phyloP scores from a whole-genome alignment of 495 filamentous ascomycete genomes.

The Astrothelium macrocarpum region DNA sequence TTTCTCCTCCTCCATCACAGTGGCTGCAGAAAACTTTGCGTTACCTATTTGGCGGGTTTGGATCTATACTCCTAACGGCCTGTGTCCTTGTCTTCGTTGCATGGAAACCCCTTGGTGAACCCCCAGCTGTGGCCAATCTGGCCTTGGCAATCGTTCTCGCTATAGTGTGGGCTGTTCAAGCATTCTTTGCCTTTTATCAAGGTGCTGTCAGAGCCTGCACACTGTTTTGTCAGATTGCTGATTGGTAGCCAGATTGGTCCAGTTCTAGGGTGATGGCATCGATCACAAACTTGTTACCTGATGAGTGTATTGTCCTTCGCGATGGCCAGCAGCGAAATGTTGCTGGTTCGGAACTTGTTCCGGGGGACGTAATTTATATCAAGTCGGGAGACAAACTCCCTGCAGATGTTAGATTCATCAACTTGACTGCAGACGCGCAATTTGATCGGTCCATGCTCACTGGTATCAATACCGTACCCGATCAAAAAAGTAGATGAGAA shows the following conservation, averaged over 20 bases:
- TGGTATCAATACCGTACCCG: slow-evolving; percentile 9
- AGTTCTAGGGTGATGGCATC: slow-evolving; percentile 29
- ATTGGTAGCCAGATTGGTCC: slow-evolving; percentile 25
- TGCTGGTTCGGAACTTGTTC: slow-evolving; percentile 62
- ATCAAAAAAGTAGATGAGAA: slow-evolving; percentile 14
- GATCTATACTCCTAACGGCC: slow-evolving; percentile 31
- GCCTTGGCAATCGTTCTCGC: slow-evolving; percentile 31
- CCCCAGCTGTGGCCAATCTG: slow-evolving; percentile 28
- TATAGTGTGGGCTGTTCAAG: slow-evolving; percentile 32
- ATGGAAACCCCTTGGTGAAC: slow-evolving; percentile 32
- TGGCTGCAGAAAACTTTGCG: slow-evolving; percentile 25
- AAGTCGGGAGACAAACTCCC: slow-evolving; percentile 62
- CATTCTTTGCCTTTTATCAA: slow-evolving; percentile 32
- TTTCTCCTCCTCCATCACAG: slow-evolving; percentile 19
- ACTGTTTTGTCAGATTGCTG: background rate
- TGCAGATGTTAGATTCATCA: slow-evolving; percentile 49
- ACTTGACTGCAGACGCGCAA: slow-evolving; percentile 23
- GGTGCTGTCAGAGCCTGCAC: background rate
- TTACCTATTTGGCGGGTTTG: slow-evolving; percentile 35
- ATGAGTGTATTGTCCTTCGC: slow-evolving; percentile 50
- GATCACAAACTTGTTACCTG: slow-evolving; percentile 29
- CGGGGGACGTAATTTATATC: slow-evolving; percentile 71
- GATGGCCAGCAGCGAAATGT: slow-evolving; percentile 56
- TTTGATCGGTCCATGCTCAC: slow-evolving; percentile 30
- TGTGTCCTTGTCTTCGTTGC: slow-evolving; percentile 34